phyloP scores from a whole-genome alignment of 129 eudicot species.

The Escallonia rubra region DNA sequence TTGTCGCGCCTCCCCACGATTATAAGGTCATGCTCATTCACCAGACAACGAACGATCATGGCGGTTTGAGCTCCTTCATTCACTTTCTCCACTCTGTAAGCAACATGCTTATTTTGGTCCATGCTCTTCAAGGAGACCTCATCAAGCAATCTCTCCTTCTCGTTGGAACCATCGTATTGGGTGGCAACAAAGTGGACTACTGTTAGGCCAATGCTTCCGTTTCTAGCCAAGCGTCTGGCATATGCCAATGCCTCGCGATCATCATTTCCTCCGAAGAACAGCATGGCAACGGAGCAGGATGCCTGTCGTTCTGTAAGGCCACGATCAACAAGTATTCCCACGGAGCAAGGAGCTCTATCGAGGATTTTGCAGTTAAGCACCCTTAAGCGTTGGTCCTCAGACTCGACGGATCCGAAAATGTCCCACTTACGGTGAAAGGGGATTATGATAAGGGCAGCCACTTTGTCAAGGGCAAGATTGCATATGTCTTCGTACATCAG shows the following conservation, averaged over 20 bases:
- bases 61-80: conserved; percentile 20
- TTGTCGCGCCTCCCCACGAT: conserved; percentile 22
- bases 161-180: neutral
- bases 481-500: conserved; percentile 38
- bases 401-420: conserved; percentile 6
- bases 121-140: neutral
- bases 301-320: neutral
- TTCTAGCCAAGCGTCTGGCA: conserved; percentile 15
- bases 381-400: conserved; percentile 11
- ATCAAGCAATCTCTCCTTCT: neutral
- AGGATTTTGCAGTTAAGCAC: conserved; percentile 17
- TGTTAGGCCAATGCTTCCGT: neutral
- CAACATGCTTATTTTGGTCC: neutral
- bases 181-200: neutral
- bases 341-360: conserved; percentile 27
- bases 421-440: conserved; percentile 26
- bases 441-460: conserved; percentile 15
- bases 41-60: neutral
- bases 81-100: conserved; percentile 10
- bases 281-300: conserved; percentile 8
- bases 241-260: conserved; percentile 28
- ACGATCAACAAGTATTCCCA: conserved; percentile 29
- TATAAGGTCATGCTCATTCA: conserved; percentile 11
- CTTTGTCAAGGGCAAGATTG: conserved; percentile 22
- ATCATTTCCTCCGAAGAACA: conserved; percentile 31